These are phyloP conservation scores for Colletotrichum siamense DNA, from an alignment of 2,329 filamentous ascomycete genomes.

Conservation along the genomic window DNA sequence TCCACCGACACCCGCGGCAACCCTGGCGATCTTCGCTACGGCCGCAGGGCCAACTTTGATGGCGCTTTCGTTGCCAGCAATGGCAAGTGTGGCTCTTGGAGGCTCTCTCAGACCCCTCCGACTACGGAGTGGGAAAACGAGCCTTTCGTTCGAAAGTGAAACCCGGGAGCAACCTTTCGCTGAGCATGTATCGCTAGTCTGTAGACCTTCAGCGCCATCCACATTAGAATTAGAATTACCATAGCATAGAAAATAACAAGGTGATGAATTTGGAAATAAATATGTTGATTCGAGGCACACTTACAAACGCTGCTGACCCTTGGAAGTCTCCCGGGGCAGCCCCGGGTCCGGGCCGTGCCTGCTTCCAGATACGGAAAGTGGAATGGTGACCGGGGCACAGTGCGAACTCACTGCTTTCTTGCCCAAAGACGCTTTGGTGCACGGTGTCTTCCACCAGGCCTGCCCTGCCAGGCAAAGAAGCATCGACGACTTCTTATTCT, in stretches of 20 bases:
- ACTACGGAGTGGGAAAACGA: neutral
- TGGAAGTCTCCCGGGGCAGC: neutral
- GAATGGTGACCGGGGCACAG: neutral
- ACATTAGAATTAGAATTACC: neutral
- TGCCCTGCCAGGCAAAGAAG: neutral
- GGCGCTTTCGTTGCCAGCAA: slow-evolving; percentile 8
- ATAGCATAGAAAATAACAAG: neutral
- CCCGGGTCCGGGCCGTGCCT: neutral
- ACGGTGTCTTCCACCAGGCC: neutral
- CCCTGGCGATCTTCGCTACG: neutral
- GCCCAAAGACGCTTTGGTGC: neutral
- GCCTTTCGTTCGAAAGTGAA: neutral
- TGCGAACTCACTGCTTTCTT: neutral
- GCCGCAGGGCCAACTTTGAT: neutral
- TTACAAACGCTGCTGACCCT: neutral
- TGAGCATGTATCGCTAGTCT: neutral
- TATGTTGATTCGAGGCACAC: neutral
- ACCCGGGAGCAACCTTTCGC: neutral
- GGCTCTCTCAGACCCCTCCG: neutral
- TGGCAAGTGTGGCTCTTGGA: slow-evolving; percentile 2
- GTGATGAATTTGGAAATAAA: neutral
- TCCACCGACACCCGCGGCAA: neutral
- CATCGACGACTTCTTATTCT: neutral
- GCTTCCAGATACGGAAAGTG: neutral
- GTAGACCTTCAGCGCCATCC: neutral